Conservation (phyloP, 805 yeast species). For the Saturnispora kantuleensis region DNA sequence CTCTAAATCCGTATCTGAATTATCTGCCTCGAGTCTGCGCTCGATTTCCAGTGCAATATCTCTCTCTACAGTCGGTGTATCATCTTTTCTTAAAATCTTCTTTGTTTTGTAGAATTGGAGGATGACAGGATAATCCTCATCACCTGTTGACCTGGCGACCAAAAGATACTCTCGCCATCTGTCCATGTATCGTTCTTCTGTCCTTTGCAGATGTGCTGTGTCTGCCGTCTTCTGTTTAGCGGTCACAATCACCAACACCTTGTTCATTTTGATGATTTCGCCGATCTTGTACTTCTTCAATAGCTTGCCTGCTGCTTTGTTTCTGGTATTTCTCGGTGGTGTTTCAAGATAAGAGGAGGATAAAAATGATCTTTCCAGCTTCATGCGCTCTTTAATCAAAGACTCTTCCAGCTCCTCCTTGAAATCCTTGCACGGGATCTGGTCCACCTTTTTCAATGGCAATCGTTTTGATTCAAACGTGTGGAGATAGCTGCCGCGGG, state of each 20-base stretch:
- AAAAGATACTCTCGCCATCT: constrained; percentile 76
- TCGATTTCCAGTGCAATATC: constrained; percentile 4
- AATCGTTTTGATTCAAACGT: constrained; percentile 8
- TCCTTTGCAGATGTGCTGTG: constrained; percentile 19
- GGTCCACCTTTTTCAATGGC: constrained; percentile 7
- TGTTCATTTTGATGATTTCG: constrained; percentile 55
- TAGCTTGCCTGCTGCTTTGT: constrained; percentile 16
- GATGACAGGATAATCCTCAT: constrained; percentile 39
- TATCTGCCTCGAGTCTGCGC: not conserved
- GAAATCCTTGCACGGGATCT: constrained; percentile 7
- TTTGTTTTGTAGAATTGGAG: constrained; percentile 53
- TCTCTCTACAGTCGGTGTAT: not conserved
- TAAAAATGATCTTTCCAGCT: too few relatives aligned
- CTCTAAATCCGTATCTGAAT: not conserved
- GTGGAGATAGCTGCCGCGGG: constrained; percentile 3
- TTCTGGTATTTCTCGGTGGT: constrained; percentile 14
- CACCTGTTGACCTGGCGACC: constrained; percentile 57
- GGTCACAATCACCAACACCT: constrained; percentile 49
- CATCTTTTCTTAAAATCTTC: constrained; percentile 24
- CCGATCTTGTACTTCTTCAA: constrained; percentile 38
- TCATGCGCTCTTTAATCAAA: not conserved
- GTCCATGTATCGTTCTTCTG: constrained; percentile 45
- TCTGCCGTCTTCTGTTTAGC: constrained; percentile 25
- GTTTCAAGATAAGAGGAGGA: not conserved
- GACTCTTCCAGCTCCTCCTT: not conserved